These are phyloP conservation scores for Xenosphaeropsis pyriputrescens DNA, from an alignment of 2,329 filamentous ascomycete species.

Conservation along the genomic window DNA sequence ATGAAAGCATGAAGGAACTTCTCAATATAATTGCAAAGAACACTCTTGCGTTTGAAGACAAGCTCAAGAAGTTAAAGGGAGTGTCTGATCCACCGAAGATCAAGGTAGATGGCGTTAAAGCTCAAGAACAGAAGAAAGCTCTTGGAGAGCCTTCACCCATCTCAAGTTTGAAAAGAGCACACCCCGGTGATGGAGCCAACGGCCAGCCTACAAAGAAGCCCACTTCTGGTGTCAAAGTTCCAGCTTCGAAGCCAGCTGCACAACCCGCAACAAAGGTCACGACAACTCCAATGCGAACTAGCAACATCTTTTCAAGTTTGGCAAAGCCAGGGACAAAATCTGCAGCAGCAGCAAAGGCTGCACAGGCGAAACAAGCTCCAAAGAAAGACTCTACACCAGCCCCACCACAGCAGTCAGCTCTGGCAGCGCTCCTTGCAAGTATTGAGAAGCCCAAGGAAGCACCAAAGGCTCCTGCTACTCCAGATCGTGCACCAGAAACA, in stretches of 20 bases:
- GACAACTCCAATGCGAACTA: constrained; percentile 8
- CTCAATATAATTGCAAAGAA: constrained; percentile 38
- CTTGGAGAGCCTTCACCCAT: constrained; percentile 4
- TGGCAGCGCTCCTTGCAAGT: constrained; percentile 17
- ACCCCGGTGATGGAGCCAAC: constrained; percentile 15
- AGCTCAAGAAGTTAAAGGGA: constrained; percentile 28
- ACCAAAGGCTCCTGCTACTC: constrained; percentile 14
- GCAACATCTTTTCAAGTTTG: constrained; percentile 5
- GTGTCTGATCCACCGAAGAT: constrained; percentile 7
- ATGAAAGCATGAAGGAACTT: constrained; percentile 46
- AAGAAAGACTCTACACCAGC: constrained; percentile 14
- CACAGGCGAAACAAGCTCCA: constrained; percentile 3
- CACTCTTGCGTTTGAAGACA: constrained; percentile 15
- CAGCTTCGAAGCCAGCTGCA: constrained; percentile 7
- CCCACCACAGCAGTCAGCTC: constrained; percentile 10
- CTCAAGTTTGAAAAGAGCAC: constrained; percentile 12
- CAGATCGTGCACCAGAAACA: constrained; percentile 35
- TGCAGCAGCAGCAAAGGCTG: constrained; percentile 7
- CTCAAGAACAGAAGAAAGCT: constrained; percentile 6
- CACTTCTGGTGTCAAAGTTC: constrained; percentile 13
- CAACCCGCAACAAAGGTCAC: constrained; percentile 7
- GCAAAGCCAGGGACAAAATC: constrained; percentile 1
- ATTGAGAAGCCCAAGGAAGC: constrained; percentile 17
- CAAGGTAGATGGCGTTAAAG: constrained; percentile 11
- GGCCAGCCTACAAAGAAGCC: constrained; percentile 18